Evolutionary conservation across 305 asterid species (phyloP).

Genomic region (Plantago coronopus): DNA sequence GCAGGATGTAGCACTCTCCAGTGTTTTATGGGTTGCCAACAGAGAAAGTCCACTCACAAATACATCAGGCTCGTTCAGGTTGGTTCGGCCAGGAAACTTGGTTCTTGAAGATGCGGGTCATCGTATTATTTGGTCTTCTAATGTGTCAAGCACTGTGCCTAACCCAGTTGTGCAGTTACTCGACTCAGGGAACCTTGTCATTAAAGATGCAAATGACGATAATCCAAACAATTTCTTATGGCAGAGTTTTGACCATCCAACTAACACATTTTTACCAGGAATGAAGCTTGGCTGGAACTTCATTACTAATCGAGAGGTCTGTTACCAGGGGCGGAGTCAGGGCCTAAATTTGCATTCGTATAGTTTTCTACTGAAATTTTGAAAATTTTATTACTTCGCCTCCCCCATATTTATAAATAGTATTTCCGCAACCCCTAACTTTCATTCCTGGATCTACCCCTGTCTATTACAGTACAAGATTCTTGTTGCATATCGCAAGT

Average conservation of each 20-base stretch:
- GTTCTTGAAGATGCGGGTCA: conserved; percentile 29
- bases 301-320: conserved; percentile 4
- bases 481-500: neutral
- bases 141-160: conserved; percentile 19
- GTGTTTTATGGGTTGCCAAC: conserved; percentile 46
- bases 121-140: conserved; percentile 35
- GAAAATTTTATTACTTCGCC: no score
- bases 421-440: no score
- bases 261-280: conserved; percentile 17
- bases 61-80: conserved; percentile 23
- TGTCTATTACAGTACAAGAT: no score
- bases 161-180: conserved; percentile 15
- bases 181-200: conserved; percentile 19
- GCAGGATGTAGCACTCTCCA: conserved; percentile 17
- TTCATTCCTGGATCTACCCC: no score
- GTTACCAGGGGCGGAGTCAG: no score
- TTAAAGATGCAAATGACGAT: conserved; percentile 12
- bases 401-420: no score
- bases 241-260: conserved; percentile 20
- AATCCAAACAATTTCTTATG: conserved; percentile 9
- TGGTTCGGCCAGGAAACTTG: conserved; percentile 28
- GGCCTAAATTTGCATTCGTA: no score
- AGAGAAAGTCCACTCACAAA: conserved; percentile 28
- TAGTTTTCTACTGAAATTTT: no score
- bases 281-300: conserved; percentile 18